These are phyloP conservation scores for Arthrinium phaeospermum DNA, from an alignment of 2,329 filamentous ascomycete species.

Conservation along the genomic window DNA sequence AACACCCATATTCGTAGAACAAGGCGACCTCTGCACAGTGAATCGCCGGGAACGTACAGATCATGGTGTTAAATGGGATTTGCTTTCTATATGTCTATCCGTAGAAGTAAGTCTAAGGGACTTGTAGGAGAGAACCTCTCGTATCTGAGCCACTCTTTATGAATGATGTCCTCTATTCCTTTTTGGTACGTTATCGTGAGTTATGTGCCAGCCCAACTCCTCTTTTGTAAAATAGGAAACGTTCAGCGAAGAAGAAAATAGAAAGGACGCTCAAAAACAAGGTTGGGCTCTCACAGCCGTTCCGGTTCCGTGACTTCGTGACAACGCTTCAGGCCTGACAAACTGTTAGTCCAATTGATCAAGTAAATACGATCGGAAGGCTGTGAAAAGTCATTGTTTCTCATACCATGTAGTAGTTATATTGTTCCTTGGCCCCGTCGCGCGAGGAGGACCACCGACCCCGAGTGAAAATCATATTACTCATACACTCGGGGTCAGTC, in stretches of 20 bases:
- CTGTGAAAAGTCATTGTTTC: rapidly evolving
- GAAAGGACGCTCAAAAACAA: background rate
- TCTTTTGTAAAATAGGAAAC: background rate
- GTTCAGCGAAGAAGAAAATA: background rate
- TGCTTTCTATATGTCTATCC: background rate
- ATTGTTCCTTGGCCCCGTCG: background rate
- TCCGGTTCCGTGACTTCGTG: background rate
- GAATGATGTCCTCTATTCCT: background rate
- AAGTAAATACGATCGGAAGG: too few relatives aligned
- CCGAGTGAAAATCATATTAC: background rate
- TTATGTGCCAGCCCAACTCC: background rate
- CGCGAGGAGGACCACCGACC: background rate
- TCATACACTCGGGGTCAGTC: background rate
- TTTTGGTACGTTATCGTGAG: background rate
- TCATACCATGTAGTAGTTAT: background rate
- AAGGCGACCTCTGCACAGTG: background rate
- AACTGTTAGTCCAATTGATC: background rate
- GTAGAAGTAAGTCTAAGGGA: background rate
- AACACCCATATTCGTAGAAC: background rate
- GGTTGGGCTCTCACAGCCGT: background rate
- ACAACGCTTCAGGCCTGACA: background rate
- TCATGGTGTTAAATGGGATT: too few relatives aligned
- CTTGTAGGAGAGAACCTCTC: conserved; percentile 2
- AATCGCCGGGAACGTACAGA: too few relatives aligned
- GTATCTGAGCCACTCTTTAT: background rate